Percentiles rank a stretch among this genome's conserved stretches.
Conservation (phyloP, 495 filamentous ascomycete genomes). For the Podospora tetraspora region DNA sequence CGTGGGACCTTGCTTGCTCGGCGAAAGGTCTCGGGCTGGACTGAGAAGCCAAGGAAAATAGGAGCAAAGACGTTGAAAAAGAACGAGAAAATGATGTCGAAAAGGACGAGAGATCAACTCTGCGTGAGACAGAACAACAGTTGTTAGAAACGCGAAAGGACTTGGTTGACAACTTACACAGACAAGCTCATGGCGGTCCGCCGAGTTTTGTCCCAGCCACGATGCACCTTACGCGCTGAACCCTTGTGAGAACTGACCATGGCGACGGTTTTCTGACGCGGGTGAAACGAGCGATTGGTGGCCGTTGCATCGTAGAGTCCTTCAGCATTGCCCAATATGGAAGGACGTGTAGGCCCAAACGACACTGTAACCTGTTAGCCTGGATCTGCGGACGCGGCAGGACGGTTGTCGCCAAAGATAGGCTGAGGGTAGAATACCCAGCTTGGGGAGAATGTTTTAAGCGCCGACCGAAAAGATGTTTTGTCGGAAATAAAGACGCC, state of each 20-base stretch:
- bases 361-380: background rate
- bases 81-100: background rate
- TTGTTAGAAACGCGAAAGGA: background rate
- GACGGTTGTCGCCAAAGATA: background rate
- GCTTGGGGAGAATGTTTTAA: background rate
- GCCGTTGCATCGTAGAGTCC: background rate
- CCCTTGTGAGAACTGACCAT: background rate
- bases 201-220: background rate
- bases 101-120: background rate
- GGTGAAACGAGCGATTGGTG: background rate
- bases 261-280: background rate
- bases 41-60: background rate
- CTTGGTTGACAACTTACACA: background rate
- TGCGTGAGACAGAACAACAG: background rate
- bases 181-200: background rate
- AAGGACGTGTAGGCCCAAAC: background rate
- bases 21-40: no score
- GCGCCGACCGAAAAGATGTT: background rate
- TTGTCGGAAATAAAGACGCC: background rate
- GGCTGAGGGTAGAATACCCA: background rate
- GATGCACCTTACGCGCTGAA: background rate
- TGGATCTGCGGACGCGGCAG: background rate
- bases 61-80: no score
- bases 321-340: background rate
- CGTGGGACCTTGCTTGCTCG: no score